Base-by-base conservation (phyloP, 164 flowering plant genomes). In the grape (Vitis vinifera) region DNA sequence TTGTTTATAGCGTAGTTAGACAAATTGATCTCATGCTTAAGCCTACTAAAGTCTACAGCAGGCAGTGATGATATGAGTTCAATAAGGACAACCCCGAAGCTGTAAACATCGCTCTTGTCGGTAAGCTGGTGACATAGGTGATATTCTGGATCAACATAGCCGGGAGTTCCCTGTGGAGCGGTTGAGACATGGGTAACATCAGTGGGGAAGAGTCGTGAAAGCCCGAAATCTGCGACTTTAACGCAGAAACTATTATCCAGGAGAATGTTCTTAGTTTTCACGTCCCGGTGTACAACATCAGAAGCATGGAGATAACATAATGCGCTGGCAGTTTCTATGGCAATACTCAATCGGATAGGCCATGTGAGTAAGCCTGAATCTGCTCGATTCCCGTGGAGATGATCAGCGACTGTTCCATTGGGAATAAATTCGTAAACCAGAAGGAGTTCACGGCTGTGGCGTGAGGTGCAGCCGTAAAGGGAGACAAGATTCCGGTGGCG, bases 211-310 rank as follows among this genome's bases (percentile, higher is more conserved):
- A 84, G 78, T 5, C 95, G 71, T 0, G 93, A 90, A 2, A 90
- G 82, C 37, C 97, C 97, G 44, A 92, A 90, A 80, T 90, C 95
- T 17, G 92, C 97, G 31, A 92, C 92, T 64, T 90, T 92, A 17
- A 90, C 97, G 19, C 69, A 9, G 67, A 88, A 91, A 30, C 75
- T 75, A 14, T 57, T 59, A 80, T 91, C 94, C 1, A 90, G 87
- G 71, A 91, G 88, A 66, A 92, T 92, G 82, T 90, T 92, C 68
- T 71, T 82, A 8, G 95, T 87, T 69, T 92, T 92, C 29, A 92
- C 86, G 67, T 92, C 97, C 0, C 95, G 88, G 68, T 92, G 97
- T 15, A 90, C 81, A 73, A 84, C 82, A 51, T 85, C 93, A 11
- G 90, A 81, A 17, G 85, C 84, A 65, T 92, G 97, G 63, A 92